Percentiles rank a stretch among this genome's conserved stretches.
phyloP scores from a whole-genome alignment of 345 rosid genomes.

The Euphorbia tirucalli region DNA sequence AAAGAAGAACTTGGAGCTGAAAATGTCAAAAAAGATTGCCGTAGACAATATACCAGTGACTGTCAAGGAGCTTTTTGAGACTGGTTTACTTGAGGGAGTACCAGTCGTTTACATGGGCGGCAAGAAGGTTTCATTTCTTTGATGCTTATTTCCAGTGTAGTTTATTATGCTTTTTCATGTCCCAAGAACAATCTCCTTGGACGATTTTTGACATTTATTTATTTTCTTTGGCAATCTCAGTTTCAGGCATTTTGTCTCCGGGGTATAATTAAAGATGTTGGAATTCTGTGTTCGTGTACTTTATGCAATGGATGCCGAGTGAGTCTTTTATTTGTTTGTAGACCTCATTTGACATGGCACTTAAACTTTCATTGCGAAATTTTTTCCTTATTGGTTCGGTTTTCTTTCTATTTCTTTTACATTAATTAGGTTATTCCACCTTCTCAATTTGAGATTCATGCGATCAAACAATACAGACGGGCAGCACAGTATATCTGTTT shows the following conservation, averaged over 20 bases:
- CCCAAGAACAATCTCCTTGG: background rate
- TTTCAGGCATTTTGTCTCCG: constrained; percentile 86
- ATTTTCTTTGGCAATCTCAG: constrained; percentile 14
- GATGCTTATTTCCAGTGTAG: background rate
- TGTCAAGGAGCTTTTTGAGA: constrained; percentile 87
- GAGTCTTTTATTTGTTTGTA: constrained; percentile 27
- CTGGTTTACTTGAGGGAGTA: constrained; percentile 84
- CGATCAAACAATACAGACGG: constrained; percentile 82
- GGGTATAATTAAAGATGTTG: constrained; percentile 82
- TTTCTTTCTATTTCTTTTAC: constrained; percentile 7
- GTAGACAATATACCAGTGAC: constrained; percentile 62
- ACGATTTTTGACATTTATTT: background rate
- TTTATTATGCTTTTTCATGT: background rate
- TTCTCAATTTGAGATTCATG: constrained; percentile 98
- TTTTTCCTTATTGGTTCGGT: constrained; percentile 18
- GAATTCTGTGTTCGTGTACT: constrained; percentile 87
- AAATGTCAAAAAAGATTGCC: constrained; percentile 52
- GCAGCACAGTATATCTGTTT: constrained; percentile 95
- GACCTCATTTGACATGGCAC: constrained; percentile 26
- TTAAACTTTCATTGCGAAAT: constrained; percentile 18
- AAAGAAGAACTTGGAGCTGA: constrained; percentile 50
- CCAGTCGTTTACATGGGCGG: constrained; percentile 87
- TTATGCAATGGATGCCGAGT: constrained; percentile 79
- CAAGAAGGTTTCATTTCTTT: constrained; percentile 53
- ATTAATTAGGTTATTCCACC: constrained; percentile 79